Evolutionary conservation across 129 eudicot species (phyloP), one percentile per base, ranked within the genome.

Genomic region (Scalesia atractyloides): DNA sequence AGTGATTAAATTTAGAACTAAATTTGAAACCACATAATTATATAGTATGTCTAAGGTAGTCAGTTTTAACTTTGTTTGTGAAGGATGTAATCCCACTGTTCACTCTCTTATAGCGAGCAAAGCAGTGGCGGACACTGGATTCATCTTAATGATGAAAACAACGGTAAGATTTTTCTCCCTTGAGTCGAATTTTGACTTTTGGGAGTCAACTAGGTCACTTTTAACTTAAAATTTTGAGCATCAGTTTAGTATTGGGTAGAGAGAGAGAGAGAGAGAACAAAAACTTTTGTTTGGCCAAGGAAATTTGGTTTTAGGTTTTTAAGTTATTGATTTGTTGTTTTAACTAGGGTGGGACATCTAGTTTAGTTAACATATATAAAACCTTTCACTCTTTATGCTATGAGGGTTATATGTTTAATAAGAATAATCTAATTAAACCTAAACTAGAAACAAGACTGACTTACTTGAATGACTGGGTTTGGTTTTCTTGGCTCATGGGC

Each of bases 101-200:
- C 77, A 73, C 77, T 73, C 76, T 60, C 77, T 73, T 44, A n/a
- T 73, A 60, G 69, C 60, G 77, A 73, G 69, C 77, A 73, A 70
- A 73, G 77, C 77, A 73, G 77, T 73, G 60, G 77, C 69, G 49
- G 68, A 73, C 69, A 60, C 17, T 16, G 77, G 77, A 46, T 73
- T 72, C 76, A 60, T 72, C 47, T 72, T 72, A 72, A 34, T 72
- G 64, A 72, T 73, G 69, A 73, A 24, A 44, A 46, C 12, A 59
- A 33, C 0, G 68, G 68, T 59, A 73, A 73, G 58, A 50, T 44
- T 46, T 73, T 73, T 60, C 48, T 73, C 59, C 77, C 60, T 44
- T 10, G 65, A 60, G 69, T 73, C 77, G 43, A 9, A 52, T 46
- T 60, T 73, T 47, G 69, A 44, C 77, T 60, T 73, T 73, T 60